phyloP scores from a whole-genome alignment of 1,284 basidiomycete species.

The Melanopsichium pennsylvanicum region DNA sequence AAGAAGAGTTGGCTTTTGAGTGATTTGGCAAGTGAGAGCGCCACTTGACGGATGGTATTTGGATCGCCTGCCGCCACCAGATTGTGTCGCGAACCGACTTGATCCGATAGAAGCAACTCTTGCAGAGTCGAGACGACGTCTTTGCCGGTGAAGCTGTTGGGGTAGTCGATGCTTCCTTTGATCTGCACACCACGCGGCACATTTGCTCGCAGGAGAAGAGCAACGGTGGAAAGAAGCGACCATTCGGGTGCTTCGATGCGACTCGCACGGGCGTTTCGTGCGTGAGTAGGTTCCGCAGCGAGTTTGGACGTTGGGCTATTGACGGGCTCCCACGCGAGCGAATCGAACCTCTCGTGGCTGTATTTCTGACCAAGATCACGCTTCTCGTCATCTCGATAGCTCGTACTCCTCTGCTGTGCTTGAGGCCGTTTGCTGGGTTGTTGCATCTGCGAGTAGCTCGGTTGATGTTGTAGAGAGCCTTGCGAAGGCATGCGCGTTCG shows the following conservation, averaged over 20 bases:
- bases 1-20: conserved; percentile 92
- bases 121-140: conserved; percentile 58
- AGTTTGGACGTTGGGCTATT: conserved; percentile 16
- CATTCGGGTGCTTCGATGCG: conserved; percentile 70
- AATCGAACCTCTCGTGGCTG: conserved; percentile 26
- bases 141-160: conserved; percentile 62
- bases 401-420: conserved; percentile 1
- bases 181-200: conserved; percentile 85
- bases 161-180: conserved; percentile 63
- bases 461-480: conserved; percentile 4
- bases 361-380: conserved; percentile 10
- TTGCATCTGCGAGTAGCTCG: conserved; percentile 3
- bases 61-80: conserved; percentile 14
- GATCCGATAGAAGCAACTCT: conserved; percentile 29
- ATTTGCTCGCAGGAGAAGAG: conserved; percentile 83
- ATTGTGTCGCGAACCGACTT: conserved; percentile 67
- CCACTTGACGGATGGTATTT: conserved; percentile 71
- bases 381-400: conserved; percentile 1
- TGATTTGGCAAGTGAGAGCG: conserved; percentile 84
- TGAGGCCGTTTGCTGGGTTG: neutral
- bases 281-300: neutral
- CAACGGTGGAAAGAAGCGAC: conserved; percentile 83
- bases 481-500: conserved; percentile 7
- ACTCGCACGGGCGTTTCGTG: neutral
- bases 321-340: conserved; percentile 37